phyloP scores from a whole-genome alignment of 257 asterid genomes.

The Rauvolfia tetraphylla region DNA sequence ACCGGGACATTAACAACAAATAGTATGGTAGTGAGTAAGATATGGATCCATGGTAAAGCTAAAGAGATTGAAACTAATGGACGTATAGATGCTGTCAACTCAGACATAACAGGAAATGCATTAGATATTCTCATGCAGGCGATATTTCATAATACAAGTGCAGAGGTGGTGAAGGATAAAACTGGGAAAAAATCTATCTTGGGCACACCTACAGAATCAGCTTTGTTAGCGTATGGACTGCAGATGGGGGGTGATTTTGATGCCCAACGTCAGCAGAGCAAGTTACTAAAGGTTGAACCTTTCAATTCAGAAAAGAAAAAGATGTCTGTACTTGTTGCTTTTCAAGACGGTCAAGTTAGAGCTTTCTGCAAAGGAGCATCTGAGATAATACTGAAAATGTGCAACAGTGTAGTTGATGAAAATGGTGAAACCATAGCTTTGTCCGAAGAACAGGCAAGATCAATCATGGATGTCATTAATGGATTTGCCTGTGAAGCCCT shows the following conservation, averaged over 20 bases:
- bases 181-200: conserved; percentile 60
- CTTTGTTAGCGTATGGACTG: conserved; percentile 79
- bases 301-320: conserved; percentile 89
- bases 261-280: conserved; percentile 47
- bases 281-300: conserved; percentile 78
- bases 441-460: conserved; percentile 52
- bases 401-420: conserved; percentile 49
- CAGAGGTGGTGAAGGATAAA: conserved; percentile 84
- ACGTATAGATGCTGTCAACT: conserved; percentile 27
- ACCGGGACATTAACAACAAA: conserved; percentile 96
- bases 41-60: conserved; percentile 58
- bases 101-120: conserved; percentile 47
- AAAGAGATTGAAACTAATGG: conserved; percentile 42
- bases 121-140: conserved; percentile 57
- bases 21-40: conserved; percentile 80
- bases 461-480: conserved; percentile 50
- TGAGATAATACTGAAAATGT: conserved; percentile 73
- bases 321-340: conserved; percentile 83
- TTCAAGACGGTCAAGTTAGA: conserved; percentile 65
- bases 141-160: conserved; percentile 72
- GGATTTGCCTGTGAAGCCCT: conserved; percentile 72
- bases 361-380: conserved; percentile 98
- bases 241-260: conserved; percentile 79
- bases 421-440: conserved; percentile 57
- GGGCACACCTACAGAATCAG: conserved; percentile 91